Evolutionary conservation across 768 basidiomycete species (phyloP).

Genomic region (Mycena polygramma): DNA sequence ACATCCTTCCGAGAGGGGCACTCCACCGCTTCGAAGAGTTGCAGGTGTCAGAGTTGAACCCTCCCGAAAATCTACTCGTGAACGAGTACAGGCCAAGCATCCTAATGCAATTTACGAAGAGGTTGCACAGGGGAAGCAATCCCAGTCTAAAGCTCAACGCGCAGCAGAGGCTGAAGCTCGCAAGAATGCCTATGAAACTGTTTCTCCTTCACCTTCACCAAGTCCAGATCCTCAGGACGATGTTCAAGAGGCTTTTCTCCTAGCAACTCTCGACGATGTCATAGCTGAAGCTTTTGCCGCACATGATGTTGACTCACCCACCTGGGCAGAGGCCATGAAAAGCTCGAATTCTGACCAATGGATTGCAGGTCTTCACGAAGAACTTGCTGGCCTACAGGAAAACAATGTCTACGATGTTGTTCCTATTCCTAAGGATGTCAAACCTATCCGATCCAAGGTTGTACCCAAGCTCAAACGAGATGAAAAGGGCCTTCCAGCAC

Average conservation of each 20-base stretch:
- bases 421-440: constrained; percentile 10
- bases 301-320: neutral
- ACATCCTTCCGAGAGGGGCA: neutral
- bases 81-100: neutral
- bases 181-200: neutral
- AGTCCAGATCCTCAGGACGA: neutral
- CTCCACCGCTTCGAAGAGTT: constrained; percentile 4
- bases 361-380: neutral
- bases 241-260: neutral
- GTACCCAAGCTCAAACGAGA: constrained; percentile 9
- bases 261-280: constrained; percentile 1
- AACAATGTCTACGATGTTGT: constrained; percentile 20
- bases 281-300: neutral
- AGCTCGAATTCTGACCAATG: neutral
- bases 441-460: neutral
- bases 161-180: neutral
- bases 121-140: neutral
- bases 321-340: constrained; percentile 6
- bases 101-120: neutral
- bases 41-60: neutral
- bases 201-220: neutral
- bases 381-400: constrained; percentile 1
- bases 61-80: neutral
- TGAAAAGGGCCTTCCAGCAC: neutral
- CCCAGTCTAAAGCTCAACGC: constrained; percentile 4